Evolutionary conservation across 306 rosid genomes (phyloP).

Genomic region (Sindora glabra): DNA sequence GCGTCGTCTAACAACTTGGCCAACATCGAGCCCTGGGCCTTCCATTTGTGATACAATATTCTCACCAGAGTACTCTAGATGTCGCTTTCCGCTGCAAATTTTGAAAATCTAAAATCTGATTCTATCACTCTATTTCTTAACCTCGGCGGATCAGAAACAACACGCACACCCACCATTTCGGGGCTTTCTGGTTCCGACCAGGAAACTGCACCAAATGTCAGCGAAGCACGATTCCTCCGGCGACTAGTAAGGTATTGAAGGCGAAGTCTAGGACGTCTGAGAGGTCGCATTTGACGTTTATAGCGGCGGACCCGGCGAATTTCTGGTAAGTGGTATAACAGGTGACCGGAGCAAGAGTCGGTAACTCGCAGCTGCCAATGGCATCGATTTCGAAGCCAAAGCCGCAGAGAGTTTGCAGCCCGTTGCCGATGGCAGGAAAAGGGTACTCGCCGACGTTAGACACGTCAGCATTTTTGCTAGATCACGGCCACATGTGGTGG

Average conservation of each 20-base stretch:
- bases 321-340: conserved; percentile 62
- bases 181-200: conserved; percentile 35
- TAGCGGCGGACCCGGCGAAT: conserved; percentile 51
- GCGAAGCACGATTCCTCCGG: background rate
- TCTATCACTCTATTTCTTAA: conserved; percentile 10
- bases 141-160: conserved; percentile 3
- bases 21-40: conserved; percentile 22
- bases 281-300: conserved; percentile 44
- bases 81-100: conserved; percentile 7
- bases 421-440: background rate
- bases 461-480: conserved; percentile 42
- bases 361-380: background rate
- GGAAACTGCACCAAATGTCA: conserved; percentile 16
- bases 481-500: conserved; percentile 18
- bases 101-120: background rate
- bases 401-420: conserved; percentile 28
- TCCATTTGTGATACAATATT: conserved; percentile 24
- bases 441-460: conserved; percentile 44
- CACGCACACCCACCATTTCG: conserved; percentile 29
- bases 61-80: conserved; percentile 32
- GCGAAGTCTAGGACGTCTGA: conserved; percentile 49
- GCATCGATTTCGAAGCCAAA: conserved; percentile 42
- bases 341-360: conserved; percentile 41
- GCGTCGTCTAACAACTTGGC: conserved; percentile 33
- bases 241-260: conserved; percentile 20